Percentiles rank a stretch among this genome's conserved stretches.
Conservation (phyloP, 306 rosid species). For the Lablab purpureus region DNA sequence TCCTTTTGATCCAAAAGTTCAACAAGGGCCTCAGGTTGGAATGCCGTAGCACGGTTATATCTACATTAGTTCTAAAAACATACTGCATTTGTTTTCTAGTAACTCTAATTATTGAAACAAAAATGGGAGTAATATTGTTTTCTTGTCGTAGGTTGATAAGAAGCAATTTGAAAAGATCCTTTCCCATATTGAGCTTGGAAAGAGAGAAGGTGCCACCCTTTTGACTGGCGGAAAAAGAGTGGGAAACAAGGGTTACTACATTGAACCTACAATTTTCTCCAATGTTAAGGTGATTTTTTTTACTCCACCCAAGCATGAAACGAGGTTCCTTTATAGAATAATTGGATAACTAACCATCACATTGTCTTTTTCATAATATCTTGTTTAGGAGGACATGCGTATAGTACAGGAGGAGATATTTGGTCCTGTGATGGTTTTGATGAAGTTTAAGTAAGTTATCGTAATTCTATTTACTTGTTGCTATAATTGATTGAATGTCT, state of each 20-base stretch:
- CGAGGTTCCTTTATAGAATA: background rate
- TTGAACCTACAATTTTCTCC: slow-evolving; percentile 77
- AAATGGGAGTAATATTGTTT: background rate
- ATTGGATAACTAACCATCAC: background rate
- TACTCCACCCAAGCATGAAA: background rate
- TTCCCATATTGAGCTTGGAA: slow-evolving; percentile 74
- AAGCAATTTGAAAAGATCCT: slow-evolving; percentile 70
- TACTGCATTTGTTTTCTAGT: background rate
- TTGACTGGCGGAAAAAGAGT: slow-evolving; percentile 70
- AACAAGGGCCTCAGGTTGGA: slow-evolving; percentile 86
- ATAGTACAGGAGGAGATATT: slow-evolving; percentile 76
- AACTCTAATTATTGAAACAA: background rate
- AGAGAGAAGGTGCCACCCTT: slow-evolving; percentile 82
- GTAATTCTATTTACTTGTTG: background rate
- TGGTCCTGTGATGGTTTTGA: slow-evolving; percentile 71
- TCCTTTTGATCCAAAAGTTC: slow-evolving; percentile 81
- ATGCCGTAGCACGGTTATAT: background rate
- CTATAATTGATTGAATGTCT: background rate
- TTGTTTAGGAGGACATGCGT: slow-evolving; percentile 65
- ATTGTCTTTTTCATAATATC: background rate
- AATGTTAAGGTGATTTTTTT: slow-evolving; percentile 61
- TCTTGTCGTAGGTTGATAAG: slow-evolving; percentile 60
- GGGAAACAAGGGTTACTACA: slow-evolving; percentile 72
- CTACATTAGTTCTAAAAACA: background rate
- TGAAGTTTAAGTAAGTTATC: slow-evolving; percentile 70